Conservation (phyloP, 306 rosid species). For the Sophora flavescens region DNA sequence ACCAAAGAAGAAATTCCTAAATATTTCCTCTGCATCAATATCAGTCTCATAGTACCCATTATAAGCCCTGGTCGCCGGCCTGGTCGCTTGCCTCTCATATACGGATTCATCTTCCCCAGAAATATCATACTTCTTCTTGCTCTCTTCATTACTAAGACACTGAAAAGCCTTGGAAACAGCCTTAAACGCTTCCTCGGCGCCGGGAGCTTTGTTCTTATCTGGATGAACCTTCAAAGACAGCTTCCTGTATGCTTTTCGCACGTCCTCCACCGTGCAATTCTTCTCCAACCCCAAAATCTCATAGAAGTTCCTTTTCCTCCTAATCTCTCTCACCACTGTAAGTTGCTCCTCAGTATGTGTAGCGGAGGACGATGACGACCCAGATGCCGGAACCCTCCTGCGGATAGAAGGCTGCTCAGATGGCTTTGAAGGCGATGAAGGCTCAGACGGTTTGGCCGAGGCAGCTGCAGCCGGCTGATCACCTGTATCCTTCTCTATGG, state of each 20-base stretch:
- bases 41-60: conserved; percentile 82
- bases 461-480: conserved; percentile 48
- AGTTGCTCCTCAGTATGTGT: conserved; percentile 75
- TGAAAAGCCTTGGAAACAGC: conserved; percentile 92
- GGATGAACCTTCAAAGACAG: conserved; percentile 96
- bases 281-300: conserved; percentile 90
- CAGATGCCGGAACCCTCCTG: neutral
- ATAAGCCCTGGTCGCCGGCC: conserved; percentile 57
- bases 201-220: conserved; percentile 92
- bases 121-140: conserved; percentile 70
- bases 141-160: conserved; percentile 83
- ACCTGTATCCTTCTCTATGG: conserved; percentile 38
- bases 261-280: conserved; percentile 83
- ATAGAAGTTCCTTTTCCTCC: conserved; percentile 84
- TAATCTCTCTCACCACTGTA: conserved; percentile 68
- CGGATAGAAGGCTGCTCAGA: neutral
- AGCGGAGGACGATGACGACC: neutral
- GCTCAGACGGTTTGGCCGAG: conserved; percentile 5
- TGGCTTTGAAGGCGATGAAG: neutral
- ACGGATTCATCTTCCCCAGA: conserved; percentile 76
- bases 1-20: conserved; percentile 92
- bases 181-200: conserved; percentile 93
- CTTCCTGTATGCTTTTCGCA: conserved; percentile 82
- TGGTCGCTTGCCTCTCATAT: conserved; percentile 66
- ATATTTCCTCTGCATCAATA: conserved; percentile 87